Percentiles rank a stretch among this genome's conserved stretches.
phyloP scores from a whole-genome alignment of 2,329 filamentous ascomycete species.

The Lecanoromycetidae sp. region DNA sequence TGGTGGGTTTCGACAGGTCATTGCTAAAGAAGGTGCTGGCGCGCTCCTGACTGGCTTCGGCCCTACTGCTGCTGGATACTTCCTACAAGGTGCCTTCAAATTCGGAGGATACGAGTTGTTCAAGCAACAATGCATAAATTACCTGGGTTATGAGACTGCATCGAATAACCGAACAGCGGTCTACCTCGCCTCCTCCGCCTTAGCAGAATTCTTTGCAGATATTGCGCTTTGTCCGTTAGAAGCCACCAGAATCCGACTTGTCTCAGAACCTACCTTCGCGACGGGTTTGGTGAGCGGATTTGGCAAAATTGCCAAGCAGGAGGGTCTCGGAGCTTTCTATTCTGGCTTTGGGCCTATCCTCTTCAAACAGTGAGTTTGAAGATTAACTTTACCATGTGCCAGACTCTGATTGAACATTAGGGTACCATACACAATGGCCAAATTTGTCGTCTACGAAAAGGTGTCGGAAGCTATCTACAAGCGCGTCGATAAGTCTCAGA shows the following conservation, averaged over 20 bases:
- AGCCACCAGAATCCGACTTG: conserved; percentile 86
- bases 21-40: conserved; percentile 71
- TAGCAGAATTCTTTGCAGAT: conserved; percentile 52
- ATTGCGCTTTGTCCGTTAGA: conserved; percentile 75
- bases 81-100: conserved; percentile 88
- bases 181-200: conserved; percentile 57
- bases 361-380: conserved; percentile 59
- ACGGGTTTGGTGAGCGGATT: conserved; percentile 68
- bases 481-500: conserved; percentile 55
- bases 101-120: conserved; percentile 94
- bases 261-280: conserved; percentile 77
- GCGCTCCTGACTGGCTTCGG: conserved; percentile 77
- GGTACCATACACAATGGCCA: conserved; percentile 88
- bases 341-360: conserved; percentile 79
- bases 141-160: conserved; percentile 64
- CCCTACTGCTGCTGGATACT: conserved; percentile 79
- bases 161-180: conserved; percentile 68
- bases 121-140: conserved; percentile 81
- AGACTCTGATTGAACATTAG: conserved; percentile 30
- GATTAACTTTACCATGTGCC: neutral
- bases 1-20: conserved; percentile 75
- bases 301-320: conserved; percentile 67
- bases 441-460: conserved; percentile 91
- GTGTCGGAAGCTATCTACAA: conserved; percentile 63
- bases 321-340: conserved; percentile 80